Base-by-base conservation (phyloP, 108 stramenopile genomes). In the Skeletonema costatum region DNA sequence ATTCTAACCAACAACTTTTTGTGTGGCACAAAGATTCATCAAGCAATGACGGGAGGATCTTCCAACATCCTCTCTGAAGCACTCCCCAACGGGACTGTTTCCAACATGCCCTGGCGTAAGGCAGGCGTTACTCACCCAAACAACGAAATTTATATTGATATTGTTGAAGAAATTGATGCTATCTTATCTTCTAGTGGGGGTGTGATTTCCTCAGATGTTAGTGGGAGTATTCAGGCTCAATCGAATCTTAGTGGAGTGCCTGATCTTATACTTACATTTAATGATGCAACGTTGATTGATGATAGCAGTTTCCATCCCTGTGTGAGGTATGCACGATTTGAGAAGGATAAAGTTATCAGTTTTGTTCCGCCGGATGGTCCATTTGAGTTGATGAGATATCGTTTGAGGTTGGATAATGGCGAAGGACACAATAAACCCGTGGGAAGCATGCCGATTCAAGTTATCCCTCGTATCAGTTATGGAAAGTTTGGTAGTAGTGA, bases 271-370 rank as follows among this genome's bases (percentile, higher is more conserved):
- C 67, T 99, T 29, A 92, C 89, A 4, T 98, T 99, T 69, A 88
- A 89, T 42, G 93, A 97, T 73, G 92, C 97, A 5, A 73, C 70
- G 25, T 70, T 99, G 16, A 97, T 99, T 77, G 98, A 97, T 73
- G 98, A 99, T 86, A 98, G 98, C 69, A 87, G 88, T 60, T 98
- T 99, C 78, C 99, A 99, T 87, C 99, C 99, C 21, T 99, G 99
- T 83, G 98, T 99, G 63, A 83, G 99, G 62, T 97, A 98, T 80
- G 80, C 86, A 10, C 84, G 97, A 17, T 99, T 86, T 78, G 99
- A 98, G 68, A 77, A 86, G 29, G 98, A 99, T 73, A 79, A 88
- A 53, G 95, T 98, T 5, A 92, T 99, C 25, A 92, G 90, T 70
- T 99, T 99, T 82, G 98, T 99, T 6, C 99, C 99, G 0, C 99